Base-by-base conservation (phyloP, 192 early-diverging fungal species). In the Linnemannia elongata region DNA sequence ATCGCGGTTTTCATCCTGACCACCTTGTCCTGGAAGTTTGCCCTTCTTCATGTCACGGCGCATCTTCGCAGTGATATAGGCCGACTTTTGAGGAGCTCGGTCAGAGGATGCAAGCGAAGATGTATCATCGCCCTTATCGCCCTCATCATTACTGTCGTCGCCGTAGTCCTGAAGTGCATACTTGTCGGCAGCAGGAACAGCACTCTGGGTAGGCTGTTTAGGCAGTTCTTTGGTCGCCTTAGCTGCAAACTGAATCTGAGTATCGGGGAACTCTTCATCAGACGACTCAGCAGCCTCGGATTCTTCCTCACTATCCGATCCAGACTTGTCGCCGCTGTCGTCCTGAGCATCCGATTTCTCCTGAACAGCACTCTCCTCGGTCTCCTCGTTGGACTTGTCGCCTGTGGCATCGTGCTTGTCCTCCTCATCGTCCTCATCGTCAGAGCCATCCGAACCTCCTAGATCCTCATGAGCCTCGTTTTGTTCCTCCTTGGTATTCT, bases 11-110 rank as follows among this genome's bases (percentile, higher is more conserved):
- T 75, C 54, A 7, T 63, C 72, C 55, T 57, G 24, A 35, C 74
- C 66, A 36, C 77, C 57, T 45, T 82, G 74, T n/a, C 82, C 79
- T 45, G 83, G 77, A 12, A 72, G 33, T 38, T 81, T 88, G 38
- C 90, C 88, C 82, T 96, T 98, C 81, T 95, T 95, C 89, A 95
- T 81, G 42, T 95, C 89, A 35, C 96, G 94, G 9, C 97, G 93
- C 91, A 98, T 94, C 89, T 96, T 98, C 20, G 96, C 97, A 8
- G 96, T 93, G 6, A 96, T 87, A 49, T 91, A 90, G 41, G 77
- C 78, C 0, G 87, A 88, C 57, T 86, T 85, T 75, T 80, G 82
- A 49, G 39, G 68, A 68, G 63, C 72, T 17, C 80, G 83, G 20
- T 87, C 63, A 12, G 73, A 72, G 8, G 76, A 84, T 24, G 79